Evolutionary conservation across 495 filamentous ascomycete species (phyloP), one percentile per base, ranked within the genome.

Genomic region (Diplogelasinospora grovesii): DNA sequence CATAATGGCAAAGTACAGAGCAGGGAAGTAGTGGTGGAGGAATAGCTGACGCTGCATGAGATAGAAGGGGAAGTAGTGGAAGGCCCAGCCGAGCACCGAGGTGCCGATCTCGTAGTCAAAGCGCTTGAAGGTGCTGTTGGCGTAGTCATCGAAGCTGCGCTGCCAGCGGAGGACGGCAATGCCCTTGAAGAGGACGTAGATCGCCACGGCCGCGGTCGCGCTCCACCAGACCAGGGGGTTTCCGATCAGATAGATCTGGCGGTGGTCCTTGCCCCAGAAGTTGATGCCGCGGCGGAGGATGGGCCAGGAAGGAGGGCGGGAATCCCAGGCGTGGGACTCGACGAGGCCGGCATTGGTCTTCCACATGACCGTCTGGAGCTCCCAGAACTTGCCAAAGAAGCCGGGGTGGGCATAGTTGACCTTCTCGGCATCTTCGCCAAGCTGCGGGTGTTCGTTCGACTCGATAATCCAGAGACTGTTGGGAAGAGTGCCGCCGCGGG

Each of bases 291-390:
- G 88, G 46, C 79, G 79, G 39, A 98, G 76, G 39, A 94, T 78
- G 13, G 92, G 92, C 92, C 92, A 98, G 14, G 87, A 89, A 11
- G 81, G 79, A 9, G 92, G 92, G 22, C 92, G 83, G 32, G 92
- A 97, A 61, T 98, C 92, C 92, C 92, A 98, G 35, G 89, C 86
- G 56, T 98, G 92, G 26, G 88, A 94, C 57, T 97, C 92, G 21
- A 93, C 85, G 40, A 98, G 78, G 21, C 92, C 93, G 22, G 92
- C 92, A 56, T 98, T 98, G 10, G 93, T 97, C 45, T 76, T 85
- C 92, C 92, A 98, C 92, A 98, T 98, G 26, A 98, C 93, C 63
- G 87, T 88, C 61, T 98, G 89, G n/a, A 98, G 71, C 66, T 98
- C 92, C 86, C 86, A 95, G 69, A 98, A 98, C 58, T 97, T 98